Evolutionary conservation across 371 early-diverging fungal genomes (phyloP).

Genomic region (Mucor irregularis): DNA sequence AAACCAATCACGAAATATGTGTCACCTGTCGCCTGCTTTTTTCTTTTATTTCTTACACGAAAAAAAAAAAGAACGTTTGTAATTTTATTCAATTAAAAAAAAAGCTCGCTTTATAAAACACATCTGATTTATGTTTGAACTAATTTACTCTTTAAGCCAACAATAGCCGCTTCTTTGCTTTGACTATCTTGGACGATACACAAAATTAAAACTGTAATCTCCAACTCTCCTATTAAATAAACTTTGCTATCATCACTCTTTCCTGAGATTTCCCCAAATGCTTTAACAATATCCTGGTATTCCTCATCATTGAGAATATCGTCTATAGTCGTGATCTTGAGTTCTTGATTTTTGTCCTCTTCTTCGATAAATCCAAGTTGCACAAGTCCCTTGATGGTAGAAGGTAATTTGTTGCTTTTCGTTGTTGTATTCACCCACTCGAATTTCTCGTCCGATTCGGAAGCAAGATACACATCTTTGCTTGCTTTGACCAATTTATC

Average conservation of each 20-base stretch:
- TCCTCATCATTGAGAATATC: slow-evolving; percentile 5
- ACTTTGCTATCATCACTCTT: slow-evolving; percentile 2
- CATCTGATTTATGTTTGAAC: slow-evolving; percentile 11
- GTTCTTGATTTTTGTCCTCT: not conserved
- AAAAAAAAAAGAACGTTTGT: too few species aligned
- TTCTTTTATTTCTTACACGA: not conserved
- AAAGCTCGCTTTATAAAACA: not conserved
- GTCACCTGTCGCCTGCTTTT: not conserved
- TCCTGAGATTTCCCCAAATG: not conserved
- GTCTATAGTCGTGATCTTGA: slow-evolving; percentile 8
- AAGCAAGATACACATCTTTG: slow-evolving; percentile 10
- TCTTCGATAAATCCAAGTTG: slow-evolving; percentile 9
- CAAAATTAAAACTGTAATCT: slow-evolving; percentile 15
- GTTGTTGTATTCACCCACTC: slow-evolving; percentile 15
- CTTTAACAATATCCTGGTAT: slow-evolving; percentile 6
- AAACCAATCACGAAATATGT: not conserved
- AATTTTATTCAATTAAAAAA: too few species aligned
- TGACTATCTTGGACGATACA: slow-evolving; percentile 13
- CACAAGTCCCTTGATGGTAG: slow-evolving; percentile 6
- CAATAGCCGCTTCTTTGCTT: slow-evolving; percentile 5
- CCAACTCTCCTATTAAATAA: slow-evolving; percentile 13
- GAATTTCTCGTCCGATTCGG: slow-evolving; percentile 27
- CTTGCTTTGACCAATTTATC: not conserved
- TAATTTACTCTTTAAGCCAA: slow-evolving; percentile 22
- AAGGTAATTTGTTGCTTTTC: not conserved